A percentile compares a stretch with the other conserved stretches of the same genome.
Conservation (phyloP, 352 stramenopile species). For the Phytophthora pluvialis region DNA sequence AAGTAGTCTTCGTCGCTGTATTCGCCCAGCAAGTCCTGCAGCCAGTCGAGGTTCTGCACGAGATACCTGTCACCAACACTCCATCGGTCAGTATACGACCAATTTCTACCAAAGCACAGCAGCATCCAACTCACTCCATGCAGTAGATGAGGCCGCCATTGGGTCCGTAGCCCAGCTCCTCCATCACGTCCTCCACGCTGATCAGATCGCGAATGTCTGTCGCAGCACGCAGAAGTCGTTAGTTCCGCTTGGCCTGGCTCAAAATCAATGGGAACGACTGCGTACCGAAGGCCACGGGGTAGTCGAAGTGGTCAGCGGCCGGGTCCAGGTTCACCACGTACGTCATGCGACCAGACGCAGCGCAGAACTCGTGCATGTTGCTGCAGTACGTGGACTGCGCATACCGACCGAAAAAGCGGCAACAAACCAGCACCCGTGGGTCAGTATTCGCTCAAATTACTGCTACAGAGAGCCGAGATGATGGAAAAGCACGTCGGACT, state of each 20-base stretch:
- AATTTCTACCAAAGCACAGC: neutral
- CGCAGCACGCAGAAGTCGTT: conserved; percentile 19
- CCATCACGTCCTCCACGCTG: conserved; percentile 97
- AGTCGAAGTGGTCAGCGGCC: conserved; percentile 92
- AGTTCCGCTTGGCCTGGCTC: conserved; percentile 13
- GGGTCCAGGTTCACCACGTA: conserved; percentile 98
- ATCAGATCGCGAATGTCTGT: conserved; percentile 95
- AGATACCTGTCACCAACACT: conserved; percentile 62
- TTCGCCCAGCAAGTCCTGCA: conserved; percentile 92
- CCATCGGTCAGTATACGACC: conserved; percentile 5
- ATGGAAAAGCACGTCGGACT: neutral
- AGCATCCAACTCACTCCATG: conserved; percentile 94
- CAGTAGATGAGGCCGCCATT: conserved; percentile 99
- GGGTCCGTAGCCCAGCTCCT: conserved; percentile 96
- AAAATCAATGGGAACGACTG: conserved; percentile 20
- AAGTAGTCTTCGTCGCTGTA: conserved; percentile 97
- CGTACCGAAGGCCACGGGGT: conserved; percentile 88
- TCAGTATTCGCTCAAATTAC: conserved; percentile 20
- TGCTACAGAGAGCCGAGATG: conserved; percentile 7
- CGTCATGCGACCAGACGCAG: conserved; percentile 83
- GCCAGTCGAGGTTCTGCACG: conserved; percentile 95
- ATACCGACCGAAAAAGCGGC: conserved; percentile 11
- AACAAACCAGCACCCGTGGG: conserved; percentile 12
- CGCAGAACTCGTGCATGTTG: conserved; percentile 93
- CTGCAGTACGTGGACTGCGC: conserved; percentile 93